Conservation (phyloP, 2,329 filamentous ascomycete species). For the Hysterium pulicare region DNA sequence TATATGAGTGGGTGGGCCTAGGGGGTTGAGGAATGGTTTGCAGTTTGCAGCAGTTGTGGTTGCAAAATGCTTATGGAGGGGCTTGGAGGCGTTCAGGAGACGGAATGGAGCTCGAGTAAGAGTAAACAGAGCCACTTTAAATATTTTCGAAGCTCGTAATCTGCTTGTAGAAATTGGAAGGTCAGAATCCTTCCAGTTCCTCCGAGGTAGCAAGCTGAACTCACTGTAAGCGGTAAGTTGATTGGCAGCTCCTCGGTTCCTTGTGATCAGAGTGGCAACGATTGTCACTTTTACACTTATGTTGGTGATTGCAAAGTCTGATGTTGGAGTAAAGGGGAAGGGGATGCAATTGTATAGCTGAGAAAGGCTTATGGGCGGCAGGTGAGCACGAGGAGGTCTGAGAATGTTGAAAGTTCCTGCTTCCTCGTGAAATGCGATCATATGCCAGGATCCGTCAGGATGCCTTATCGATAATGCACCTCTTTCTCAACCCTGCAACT, state of each 20-base stretch:
- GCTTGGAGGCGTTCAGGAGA: constrained; percentile 1
- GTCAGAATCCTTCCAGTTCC: too few species aligned
- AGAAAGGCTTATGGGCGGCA: too few species aligned
- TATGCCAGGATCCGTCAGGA: constrained; percentile 20
- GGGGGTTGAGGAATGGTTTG: constrained; percentile 3
- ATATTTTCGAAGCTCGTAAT: too few species aligned
- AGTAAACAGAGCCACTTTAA: too few species aligned
- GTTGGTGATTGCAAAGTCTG: too few species aligned
- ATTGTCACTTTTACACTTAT: too few species aligned
- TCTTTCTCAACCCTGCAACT: constrained; percentile 17
- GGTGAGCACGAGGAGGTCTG: neutral
- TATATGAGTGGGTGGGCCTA: constrained; percentile 13
- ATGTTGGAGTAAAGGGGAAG: constrained; percentile 11
- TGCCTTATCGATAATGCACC: constrained; percentile 25
- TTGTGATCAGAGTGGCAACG: too few species aligned
- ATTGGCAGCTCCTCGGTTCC: too few species aligned
- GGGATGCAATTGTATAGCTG: constrained; percentile 3
- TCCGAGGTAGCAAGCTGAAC: too few species aligned
- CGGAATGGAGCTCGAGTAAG: too few species aligned
- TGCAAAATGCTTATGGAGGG: neutral
- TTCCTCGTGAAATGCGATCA: constrained; percentile 16
- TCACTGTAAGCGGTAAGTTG: too few species aligned
- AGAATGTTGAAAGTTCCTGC: constrained; percentile 16
- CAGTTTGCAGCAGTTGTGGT: constrained; percentile 3
- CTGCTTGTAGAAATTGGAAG: too few species aligned